These are phyloP conservation scores for Clarireedia homoeocarpa DNA, from an alignment of 2,329 filamentous ascomycete genomes.

Conservation along the genomic window DNA sequence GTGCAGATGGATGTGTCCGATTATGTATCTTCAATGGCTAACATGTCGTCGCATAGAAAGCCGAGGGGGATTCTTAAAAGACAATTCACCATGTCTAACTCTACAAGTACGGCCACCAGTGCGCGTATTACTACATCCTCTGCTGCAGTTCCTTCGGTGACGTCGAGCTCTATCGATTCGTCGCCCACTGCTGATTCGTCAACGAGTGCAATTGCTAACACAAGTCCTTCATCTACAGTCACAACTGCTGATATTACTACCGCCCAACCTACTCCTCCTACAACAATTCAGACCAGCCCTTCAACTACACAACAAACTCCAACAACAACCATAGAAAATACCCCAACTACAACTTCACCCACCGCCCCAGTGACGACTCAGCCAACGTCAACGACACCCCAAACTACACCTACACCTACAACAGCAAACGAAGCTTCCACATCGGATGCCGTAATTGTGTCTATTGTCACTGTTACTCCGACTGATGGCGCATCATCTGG, in stretches of 20 bases:
- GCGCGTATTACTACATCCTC: conserved; percentile 9
- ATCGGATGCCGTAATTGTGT: conserved; percentile 16
- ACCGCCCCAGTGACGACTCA: conserved; percentile 5
- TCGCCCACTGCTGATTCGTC: not conserved
- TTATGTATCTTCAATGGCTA: conserved; percentile 9
- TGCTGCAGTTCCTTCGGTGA: conserved; percentile 11
- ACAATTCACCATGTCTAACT: conserved; percentile 25
- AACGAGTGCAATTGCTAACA: conserved; percentile 25
- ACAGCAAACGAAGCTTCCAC: conserved; percentile 11
- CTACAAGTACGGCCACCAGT: conserved; percentile 23
- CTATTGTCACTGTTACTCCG: conserved; percentile 1
- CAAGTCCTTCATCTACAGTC: conserved; percentile 19
- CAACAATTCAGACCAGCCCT: conserved; percentile 5
- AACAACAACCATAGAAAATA: conserved; percentile 7
- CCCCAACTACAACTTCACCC: conserved; percentile 2
- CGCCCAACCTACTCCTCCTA: not conserved
- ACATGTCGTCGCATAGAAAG: conserved; percentile 17
- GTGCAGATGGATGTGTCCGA: not conserved
- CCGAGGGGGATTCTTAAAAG: conserved; percentile 14
- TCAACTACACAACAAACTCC: conserved; percentile 6
- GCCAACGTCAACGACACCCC: conserved; percentile 15
- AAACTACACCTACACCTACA: conserved; percentile 22
- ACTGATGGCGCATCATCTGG: not conserved
- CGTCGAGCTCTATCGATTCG: conserved; percentile 7
- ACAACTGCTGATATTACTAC: conserved; percentile 8